A percentile compares a stretch with the other conserved stretches of the same genome.
Conservation (phyloP, 306 rosid genomes). For the Casuarina equisetifolia region DNA sequence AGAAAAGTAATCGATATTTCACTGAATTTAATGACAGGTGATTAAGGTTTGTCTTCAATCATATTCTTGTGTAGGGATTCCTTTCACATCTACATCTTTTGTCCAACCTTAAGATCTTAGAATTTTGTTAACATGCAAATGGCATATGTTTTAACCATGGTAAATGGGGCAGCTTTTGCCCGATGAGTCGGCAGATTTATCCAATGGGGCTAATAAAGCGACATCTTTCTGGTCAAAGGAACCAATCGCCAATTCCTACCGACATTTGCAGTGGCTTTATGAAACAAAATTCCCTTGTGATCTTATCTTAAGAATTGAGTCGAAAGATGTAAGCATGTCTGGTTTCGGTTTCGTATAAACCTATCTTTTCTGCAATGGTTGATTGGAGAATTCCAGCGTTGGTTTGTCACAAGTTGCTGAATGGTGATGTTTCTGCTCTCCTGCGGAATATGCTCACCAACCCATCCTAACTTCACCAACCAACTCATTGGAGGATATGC, state of each 20-base stretch:
- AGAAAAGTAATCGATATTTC: neutral
- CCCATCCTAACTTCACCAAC: conserved; percentile 2
- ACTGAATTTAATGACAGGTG: neutral
- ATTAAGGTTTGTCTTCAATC: neutral
- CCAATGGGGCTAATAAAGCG: neutral
- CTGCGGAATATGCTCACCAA: conserved; percentile 7
- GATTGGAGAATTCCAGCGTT: neutral
- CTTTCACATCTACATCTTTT: neutral
- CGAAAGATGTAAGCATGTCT: neutral
- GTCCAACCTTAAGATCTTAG: conserved; percentile 22
- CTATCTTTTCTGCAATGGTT: neutral
- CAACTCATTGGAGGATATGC: neutral
- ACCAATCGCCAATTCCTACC: neutral
- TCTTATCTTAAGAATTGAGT: no score
- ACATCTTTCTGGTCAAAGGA: neutral
- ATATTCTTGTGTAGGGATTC: neutral
- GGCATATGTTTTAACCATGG: neutral
- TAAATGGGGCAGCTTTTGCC: neutral
- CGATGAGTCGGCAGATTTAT: neutral
- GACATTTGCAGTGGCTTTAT: neutral
- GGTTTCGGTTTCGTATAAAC: neutral
- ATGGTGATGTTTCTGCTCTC: neutral
- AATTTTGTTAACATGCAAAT: neutral
- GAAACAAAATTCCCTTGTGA: neutral
- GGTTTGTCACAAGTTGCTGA: neutral